Evolutionary conservation across 73 alveolate species (phyloP), one percentile per base, ranked within the genome.

Genomic region (Paramecium primaurelia): DNA sequence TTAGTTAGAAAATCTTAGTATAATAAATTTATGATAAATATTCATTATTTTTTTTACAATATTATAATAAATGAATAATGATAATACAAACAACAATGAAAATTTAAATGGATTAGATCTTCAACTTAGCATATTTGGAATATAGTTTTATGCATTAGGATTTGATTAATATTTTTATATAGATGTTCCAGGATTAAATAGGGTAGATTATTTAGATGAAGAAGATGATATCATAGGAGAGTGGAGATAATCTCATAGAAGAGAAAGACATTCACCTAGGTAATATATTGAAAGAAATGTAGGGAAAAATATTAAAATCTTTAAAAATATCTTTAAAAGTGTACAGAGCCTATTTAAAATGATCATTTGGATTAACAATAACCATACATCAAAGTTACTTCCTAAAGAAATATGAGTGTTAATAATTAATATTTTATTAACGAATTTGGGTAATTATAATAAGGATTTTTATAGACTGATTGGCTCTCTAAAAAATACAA

Each of bases 371-470:
- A 64, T 26, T 22, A 28, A 18, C 12, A 8, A 2, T 32, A 64
- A 64, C 84, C 84, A 28, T n/a, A 64, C 28, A 64, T 64, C 14
- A 64, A 64, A 34, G 47, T 64, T 32, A 64, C 84, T 64, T 28
- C 51, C 4, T 34, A 28, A 64, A 28, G 84, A 32, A 64, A 64
- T 34, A 64, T 32, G 51, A 28, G 8, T 64, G 84, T 64, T 26
- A 64, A 64, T 28, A 64, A 8, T 64, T 7, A 64, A 28, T 64
- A 64, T n/a, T 28, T 28, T 64, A 64, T 64, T 34, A 64, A 64
- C 47, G 84, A 64, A 64, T 64, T 25, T 64, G 84, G 84, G 84
- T 64, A 64, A 64, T 28, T 64, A 25, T 64, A 34, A 64, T 64
- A 64, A 58, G 45, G 69, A 54, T 59, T 59, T 36, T 68, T 68